Conservation (phyloP, 345 rosid species). For the Lagerstroemia speciosa region DNA sequence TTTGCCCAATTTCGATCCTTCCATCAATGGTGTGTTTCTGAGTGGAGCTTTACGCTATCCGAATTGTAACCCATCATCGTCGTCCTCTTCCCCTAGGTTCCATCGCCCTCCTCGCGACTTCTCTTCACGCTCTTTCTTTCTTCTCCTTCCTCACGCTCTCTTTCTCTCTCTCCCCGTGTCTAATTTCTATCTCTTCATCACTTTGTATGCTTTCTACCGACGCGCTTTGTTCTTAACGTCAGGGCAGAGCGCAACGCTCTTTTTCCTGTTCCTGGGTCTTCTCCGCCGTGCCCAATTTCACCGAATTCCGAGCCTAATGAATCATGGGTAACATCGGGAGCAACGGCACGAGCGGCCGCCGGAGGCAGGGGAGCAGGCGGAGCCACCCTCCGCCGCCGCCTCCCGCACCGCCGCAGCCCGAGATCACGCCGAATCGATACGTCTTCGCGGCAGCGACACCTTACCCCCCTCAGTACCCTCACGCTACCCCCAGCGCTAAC, state of each 20-base stretch:
- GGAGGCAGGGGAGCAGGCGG: constrained; percentile 44
- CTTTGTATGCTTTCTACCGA: background rate
- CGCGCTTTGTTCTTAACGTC: background rate
- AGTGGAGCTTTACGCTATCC: constrained; percentile 14
- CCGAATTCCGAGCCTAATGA: background rate
- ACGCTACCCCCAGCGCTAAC: constrained; percentile 30
- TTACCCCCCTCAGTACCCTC: constrained; percentile 56
- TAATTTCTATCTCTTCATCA: background rate
- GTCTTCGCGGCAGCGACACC: constrained; percentile 90
- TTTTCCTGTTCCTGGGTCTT: background rate
- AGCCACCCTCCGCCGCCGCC: constrained; percentile 39
- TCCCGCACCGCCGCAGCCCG: constrained; percentile 55
- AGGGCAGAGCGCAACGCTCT: background rate
- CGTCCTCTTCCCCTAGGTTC: background rate
- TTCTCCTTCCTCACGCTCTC: background rate
- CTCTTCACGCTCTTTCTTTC: no score
- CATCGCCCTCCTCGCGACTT: background rate
- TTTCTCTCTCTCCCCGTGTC: background rate
- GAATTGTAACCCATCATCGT: background rate
- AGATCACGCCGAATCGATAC: constrained; percentile 54
- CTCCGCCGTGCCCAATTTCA: background rate
- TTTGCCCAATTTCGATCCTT: background rate
- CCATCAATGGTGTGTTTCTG: constrained; percentile 10
- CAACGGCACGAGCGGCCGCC: constrained; percentile 44
- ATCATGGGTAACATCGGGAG: constrained; percentile 62